Evolutionary conservation across 345 rosid genomes (phyloP), one percentile per base, ranked within the genome.

Genomic region (Sisymbrium altissimum): DNA sequence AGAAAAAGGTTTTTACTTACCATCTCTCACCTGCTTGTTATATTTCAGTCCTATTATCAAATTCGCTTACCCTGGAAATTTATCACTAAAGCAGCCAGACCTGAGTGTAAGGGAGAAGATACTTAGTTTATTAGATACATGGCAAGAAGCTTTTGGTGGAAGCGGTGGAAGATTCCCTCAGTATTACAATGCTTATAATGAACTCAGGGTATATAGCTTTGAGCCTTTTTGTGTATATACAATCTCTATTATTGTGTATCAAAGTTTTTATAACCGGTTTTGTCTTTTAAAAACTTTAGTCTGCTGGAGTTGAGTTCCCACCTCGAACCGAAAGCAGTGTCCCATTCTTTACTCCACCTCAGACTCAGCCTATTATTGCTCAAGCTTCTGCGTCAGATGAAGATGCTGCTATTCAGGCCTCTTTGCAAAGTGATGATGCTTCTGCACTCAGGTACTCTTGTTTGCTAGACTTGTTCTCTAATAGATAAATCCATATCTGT

Each of bases 301-400:
- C 92, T 78, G 86, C 87, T 52, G 96, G 97, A 67, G 82, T 95
- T 78, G 94, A 92, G 65, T 95, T 92, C 75, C 98, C 99, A 17
- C 98, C 98, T 18, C 87, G 90, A 60, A 88, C 69, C 48, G 98
- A 88, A 84, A 84, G 86, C 77, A 80, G 82, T 71, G 97, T 92
- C 9, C 97, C 97, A 7, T 78, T 95, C 73, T 95, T 92, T 77
- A 95, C 99, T 70, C 99, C 99, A 44, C 98, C 99, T 27, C 98
- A 92, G 79, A 86, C 97, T 52, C 96, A 90, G 67, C 88, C 98
- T 7, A 70, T 88, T 39, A 5, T 29, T 76, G 81, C 76, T 65
- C 84, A 83, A 18, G 81, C 84, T 45, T 73, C 80, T 82, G 69
- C 87, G 55, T 56, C 79, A 38, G 89, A 79, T 82, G 99, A 95